Evolutionary conservation across 2,329 filamentous ascomycete species (phyloP).

Genomic region (Plenodomus lindquistii): DNA sequence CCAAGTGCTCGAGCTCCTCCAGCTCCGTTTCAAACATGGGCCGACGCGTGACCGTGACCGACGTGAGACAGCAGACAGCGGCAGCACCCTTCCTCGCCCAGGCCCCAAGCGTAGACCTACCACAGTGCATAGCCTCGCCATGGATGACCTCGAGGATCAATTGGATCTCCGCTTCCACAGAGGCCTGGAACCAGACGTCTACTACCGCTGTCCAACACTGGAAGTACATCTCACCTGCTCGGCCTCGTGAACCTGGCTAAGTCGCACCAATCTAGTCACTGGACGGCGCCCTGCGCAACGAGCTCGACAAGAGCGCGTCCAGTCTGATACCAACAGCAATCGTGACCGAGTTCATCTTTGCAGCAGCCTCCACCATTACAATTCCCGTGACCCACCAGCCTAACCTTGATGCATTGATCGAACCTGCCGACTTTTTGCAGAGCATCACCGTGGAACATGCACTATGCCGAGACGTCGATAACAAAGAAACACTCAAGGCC

Average conservation of each 20-base stretch:
- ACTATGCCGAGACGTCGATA: slow-evolving; percentile 30
- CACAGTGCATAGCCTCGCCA: slow-evolving; percentile 8
- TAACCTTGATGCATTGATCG: slow-evolving; percentile 28
- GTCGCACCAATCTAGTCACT: slow-evolving; percentile 23
- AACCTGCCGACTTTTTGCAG: slow-evolving; percentile 32
- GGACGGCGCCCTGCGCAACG: slow-evolving; percentile 34
- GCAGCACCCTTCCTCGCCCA: slow-evolving; percentile 7
- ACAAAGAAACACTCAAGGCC: slow-evolving; percentile 32
- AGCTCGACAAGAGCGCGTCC: slow-evolving; percentile 30
- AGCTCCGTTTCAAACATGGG: not conserved
- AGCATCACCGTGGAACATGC: slow-evolving; percentile 34
- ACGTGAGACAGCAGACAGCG: not conserved
- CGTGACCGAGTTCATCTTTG: slow-evolving; percentile 40
- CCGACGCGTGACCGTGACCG: slow-evolving; percentile 4
- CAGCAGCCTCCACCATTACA: slow-evolving; percentile 33
- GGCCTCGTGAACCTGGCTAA: slow-evolving; percentile 15
- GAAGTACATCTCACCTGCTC: slow-evolving; percentile 23
- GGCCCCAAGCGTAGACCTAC: not conserved
- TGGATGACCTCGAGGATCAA: slow-evolving; percentile 39
- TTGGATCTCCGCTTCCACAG: slow-evolving; percentile 37
- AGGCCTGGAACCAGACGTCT: slow-evolving; percentile 34
- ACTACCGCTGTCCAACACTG: slow-evolving; percentile 35
- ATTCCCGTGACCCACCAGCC: slow-evolving; percentile 32
- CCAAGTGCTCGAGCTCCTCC: too few relatives aligned
- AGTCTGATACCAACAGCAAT: slow-evolving; percentile 35